Evolutionary conservation across 148 eudicot species (phyloP).

Genomic region (Diospyros lotus): DNA sequence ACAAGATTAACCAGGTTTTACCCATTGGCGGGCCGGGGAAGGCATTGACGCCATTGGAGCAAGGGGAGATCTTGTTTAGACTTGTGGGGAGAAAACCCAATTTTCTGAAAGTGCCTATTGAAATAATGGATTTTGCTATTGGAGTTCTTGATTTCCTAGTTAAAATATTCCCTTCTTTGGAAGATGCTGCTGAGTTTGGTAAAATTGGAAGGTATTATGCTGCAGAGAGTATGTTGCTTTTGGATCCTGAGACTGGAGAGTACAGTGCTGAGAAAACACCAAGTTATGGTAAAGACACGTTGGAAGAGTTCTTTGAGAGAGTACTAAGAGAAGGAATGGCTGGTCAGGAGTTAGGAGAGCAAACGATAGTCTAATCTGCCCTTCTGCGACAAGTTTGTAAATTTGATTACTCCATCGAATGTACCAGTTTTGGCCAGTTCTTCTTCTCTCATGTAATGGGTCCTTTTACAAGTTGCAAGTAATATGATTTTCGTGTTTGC

Average conservation of each 20-base stretch:
- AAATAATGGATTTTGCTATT: constrained; percentile 86
- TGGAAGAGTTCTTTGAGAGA: constrained; percentile 80
- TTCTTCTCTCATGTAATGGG: constrained; percentile 3
- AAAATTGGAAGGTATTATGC: constrained; percentile 96
- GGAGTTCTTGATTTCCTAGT: constrained; percentile 77
- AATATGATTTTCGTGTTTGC: background rate
- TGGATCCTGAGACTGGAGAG: constrained; percentile 79
- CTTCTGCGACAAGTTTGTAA: background rate
- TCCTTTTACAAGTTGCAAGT: constrained; percentile 13
- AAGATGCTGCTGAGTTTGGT: constrained; percentile 91
- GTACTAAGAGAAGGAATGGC: constrained; percentile 84
- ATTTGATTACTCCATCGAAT: constrained; percentile 5
- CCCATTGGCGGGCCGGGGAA: constrained; percentile 94
- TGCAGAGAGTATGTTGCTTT: constrained; percentile 88
- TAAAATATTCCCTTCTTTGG: constrained; percentile 68
- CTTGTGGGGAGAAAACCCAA: constrained; percentile 69
- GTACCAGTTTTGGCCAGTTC: constrained; percentile 13
- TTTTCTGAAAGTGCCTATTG: constrained; percentile 82
- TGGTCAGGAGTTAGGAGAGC: constrained; percentile 94
- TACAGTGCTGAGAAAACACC: constrained; percentile 78
- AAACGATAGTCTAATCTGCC: constrained; percentile 45
- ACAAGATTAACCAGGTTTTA: constrained; percentile 58
- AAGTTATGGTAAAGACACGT: constrained; percentile 83
- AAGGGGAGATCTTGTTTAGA: constrained; percentile 80
- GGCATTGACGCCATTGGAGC: constrained; percentile 87